A percentile compares a stretch with the other conserved stretches of the same genome.
Conservation (phyloP, 192 early-diverging fungal species). For the Coemansia guatemalensis region DNA sequence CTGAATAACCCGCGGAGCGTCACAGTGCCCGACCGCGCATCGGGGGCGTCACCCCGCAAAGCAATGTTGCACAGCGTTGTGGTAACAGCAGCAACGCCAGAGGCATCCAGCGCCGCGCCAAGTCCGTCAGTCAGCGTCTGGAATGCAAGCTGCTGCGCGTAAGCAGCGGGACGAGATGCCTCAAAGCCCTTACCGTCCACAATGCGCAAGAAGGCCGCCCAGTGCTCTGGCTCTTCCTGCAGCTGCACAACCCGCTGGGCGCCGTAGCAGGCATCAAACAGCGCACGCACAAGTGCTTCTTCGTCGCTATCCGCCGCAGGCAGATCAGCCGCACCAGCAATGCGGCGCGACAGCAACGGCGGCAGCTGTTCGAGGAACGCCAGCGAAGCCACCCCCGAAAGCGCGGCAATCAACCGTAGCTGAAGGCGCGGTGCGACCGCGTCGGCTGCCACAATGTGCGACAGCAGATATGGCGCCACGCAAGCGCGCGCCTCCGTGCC, state of each 20-base stretch:
- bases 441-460: constrained; percentile 55
- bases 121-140: constrained; percentile 24
- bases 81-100: constrained; percentile 15
- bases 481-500: constrained; percentile 39
- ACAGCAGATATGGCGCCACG: constrained; percentile 55
- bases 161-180: constrained; percentile 16
- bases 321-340: constrained; percentile 14
- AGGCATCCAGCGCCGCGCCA: constrained; percentile 15
- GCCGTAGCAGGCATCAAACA: constrained; percentile 32
- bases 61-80: constrained; percentile 29
- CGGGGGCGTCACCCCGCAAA: constrained; percentile 18
- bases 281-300: constrained; percentile 25
- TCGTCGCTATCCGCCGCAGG: constrained; percentile 20
- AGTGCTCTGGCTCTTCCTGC: constrained; percentile 7
- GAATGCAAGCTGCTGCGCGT: constrained; percentile 42
- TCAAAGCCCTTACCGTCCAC: constrained; percentile 14
- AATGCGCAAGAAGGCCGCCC: constrained; percentile 28
- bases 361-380: constrained; percentile 31
- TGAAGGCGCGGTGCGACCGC: constrained; percentile 45
- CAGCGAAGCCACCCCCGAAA: constrained; percentile 14
- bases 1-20: constrained; percentile 35
- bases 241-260: constrained; percentile 13
- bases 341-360: constrained; percentile 15
- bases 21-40: constrained; percentile 15
- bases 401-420: constrained; percentile 16